Evolutionary conservation across 2,329 filamentous ascomycete species (phyloP).

Genomic region (Xylaria sp.): DNA sequence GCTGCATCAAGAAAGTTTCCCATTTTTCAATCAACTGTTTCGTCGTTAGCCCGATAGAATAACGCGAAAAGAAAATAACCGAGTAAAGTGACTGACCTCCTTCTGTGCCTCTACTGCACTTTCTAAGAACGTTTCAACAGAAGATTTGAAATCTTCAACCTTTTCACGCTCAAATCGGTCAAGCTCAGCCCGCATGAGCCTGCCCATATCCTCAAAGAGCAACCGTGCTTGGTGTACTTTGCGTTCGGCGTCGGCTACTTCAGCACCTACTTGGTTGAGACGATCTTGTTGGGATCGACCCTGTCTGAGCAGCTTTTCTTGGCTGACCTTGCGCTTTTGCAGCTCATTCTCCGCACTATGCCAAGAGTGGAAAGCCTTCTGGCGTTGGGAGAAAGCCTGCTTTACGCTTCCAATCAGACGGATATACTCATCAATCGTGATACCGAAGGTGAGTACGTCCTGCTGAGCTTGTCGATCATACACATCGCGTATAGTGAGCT

Average conservation of each 20-base stretch:
- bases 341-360: constrained; percentile 90
- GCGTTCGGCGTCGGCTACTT: constrained; percentile 94
- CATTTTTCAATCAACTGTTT: constrained; percentile 81
- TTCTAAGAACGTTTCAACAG: constrained; percentile 96
- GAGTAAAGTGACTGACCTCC: constrained; percentile 73
- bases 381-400: constrained; percentile 88
- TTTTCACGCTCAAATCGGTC: constrained; percentile 97
- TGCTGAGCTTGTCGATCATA: constrained; percentile 98
- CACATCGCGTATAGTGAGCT: constrained; percentile 91
- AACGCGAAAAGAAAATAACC: not conserved
- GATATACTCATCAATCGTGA: constrained; percentile 98
- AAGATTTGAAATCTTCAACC: constrained; percentile 98
- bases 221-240: constrained; percentile 90
- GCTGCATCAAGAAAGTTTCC: constrained; percentile 97
- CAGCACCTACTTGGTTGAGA: constrained; percentile 88
- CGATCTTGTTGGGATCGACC: constrained; percentile 96
- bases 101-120: constrained; percentile 98
- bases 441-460: constrained; percentile 93
- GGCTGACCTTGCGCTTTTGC: constrained; percentile 85
- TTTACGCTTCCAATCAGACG: constrained; percentile 95
- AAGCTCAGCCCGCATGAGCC: constrained; percentile 88
- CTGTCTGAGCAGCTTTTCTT: constrained; percentile 95
- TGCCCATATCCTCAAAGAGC: constrained; percentile 96
- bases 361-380: constrained; percentile 97
- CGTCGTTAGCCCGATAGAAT: constrained; percentile 30